These are phyloP conservation scores for Vaucheria bursata DNA, from an alignment of 352 stramenopile species.

Conservation along the genomic window DNA sequence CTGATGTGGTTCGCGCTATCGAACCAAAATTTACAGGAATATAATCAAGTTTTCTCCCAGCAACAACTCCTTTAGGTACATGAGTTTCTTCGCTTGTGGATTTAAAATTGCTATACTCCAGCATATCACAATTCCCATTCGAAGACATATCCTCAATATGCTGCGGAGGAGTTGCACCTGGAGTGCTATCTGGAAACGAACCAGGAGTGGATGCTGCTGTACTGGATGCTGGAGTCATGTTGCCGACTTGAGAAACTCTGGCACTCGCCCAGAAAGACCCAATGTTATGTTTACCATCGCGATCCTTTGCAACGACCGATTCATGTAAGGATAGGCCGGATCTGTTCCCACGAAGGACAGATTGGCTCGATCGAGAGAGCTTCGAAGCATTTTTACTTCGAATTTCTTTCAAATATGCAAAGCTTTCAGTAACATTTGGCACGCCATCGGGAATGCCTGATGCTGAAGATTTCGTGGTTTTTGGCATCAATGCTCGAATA, in stretches of 20 bases:
- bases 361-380: background rate
- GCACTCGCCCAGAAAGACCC: background rate
- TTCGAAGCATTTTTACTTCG: background rate
- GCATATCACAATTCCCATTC: no score
- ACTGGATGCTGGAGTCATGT: no score
- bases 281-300: background rate
- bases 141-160: no score
- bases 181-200: background rate
- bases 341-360: background rate
- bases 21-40: no score
- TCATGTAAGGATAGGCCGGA: background rate
- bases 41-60: no score
- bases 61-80: no score
- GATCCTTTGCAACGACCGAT: background rate
- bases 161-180: no score
- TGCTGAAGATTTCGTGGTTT: no score
- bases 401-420: background rate
- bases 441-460: background rate
- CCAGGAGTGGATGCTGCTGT: background rate
- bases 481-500: conserved; percentile 25
- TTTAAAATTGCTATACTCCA: no score
- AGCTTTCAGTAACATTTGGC: background rate
- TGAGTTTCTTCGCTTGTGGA: no score
- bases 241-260: background rate
- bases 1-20: no score